Evolutionary conservation across 2,329 filamentous ascomycete genomes (phyloP), one percentile per base, ranked within the genome.

Genomic region (Raffaelea albimanens): DNA sequence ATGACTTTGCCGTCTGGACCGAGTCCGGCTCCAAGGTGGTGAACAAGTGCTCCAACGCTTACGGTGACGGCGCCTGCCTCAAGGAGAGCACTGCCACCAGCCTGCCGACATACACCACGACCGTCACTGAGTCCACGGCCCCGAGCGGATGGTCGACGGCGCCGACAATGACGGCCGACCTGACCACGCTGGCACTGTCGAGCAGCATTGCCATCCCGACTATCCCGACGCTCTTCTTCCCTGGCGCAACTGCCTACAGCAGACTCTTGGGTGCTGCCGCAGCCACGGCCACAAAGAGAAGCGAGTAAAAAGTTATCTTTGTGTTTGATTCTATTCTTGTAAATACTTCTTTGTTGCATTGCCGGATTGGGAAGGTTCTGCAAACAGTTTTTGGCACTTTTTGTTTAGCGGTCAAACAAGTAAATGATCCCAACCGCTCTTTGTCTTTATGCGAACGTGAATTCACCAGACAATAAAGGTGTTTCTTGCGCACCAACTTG

Each of bases 1-100:
- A 40, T 16, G 45, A 55, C 46, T 53, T 57, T 31, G 46, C 52
- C 31, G 45, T 57, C 3, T 56, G 56, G 55, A 57, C 56, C 14
- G 51, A 55, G 45, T 41, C 50, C 14, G 53, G 54, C 5, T 49
- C 45, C 10, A 40, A 22, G 4, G 48, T 50, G 36, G 29, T 51
- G 5, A 52, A 53, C 39, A 52, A 52, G 41, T 55, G 53, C 43
- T 38, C 41, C 33, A 55, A 52, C 34, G 47, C 52, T 2, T 56
- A 53, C 23, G 55, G 53, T 13, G 25, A 29, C 7, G 25, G 25
- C 25, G 25, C 25, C 25, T 29, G 25, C 25, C 10, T 31, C 40
- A 49, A 14, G 31, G 41, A 16, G 45, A 16, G 14, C 31, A 11
- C 18, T 3, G 46, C 46, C 14, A 36, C 31, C 16, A 16, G 18